Base-by-base conservation (phyloP, 2,329 filamentous ascomycete species). In the Cladosporium phlei region DNA sequence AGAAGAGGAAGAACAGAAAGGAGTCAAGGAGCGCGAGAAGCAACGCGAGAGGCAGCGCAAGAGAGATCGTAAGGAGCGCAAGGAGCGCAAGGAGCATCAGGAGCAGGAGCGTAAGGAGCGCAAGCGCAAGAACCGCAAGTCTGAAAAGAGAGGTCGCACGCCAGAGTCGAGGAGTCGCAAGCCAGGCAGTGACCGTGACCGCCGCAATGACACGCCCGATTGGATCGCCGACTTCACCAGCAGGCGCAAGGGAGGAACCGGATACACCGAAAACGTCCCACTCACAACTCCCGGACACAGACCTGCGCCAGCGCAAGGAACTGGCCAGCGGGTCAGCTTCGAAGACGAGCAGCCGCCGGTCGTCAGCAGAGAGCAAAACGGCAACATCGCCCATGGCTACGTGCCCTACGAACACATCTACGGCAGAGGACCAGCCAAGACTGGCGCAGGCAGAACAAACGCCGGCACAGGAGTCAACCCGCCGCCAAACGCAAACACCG, bases 1-100 rank as follows among this genome's bases (percentile, higher is more conserved):
- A 17, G 32, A 45, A 24, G 4, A 39, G 12, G 21, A 37, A 17
- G 32, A 45, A 24, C 9, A 39, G 28, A 42, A 44, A 16, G 40
- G 50, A 38, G 37, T 51, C 16, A 19, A 29, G 42, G 17, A 45
- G 43, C 25, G 46, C 49, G 49, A 52, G 47, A 22, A 28, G 11
- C 33, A 22, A 10, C 21, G 17, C 10, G 29, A 43, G 14, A 24
- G 39, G 5, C 12, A 37, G 16, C n/a, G n/a, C n/a, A 24, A 46
- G 38, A 27, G 46, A 50, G 47, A 52, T 46, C 28, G 46, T 11
- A 37, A 37, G 34, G 20, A 37, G 19, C 34, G 34, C 19, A 34
- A 44, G 16, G 20, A 43, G 21, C 29, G 29, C 16, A 25, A 45
- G 11, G 37, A 39, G 37, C 24, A 32, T 28, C 22, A 22, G 39